Base-by-base conservation (phyloP, 2,329 filamentous ascomycete genomes). In the Dactylella cylindrospora region DNA sequence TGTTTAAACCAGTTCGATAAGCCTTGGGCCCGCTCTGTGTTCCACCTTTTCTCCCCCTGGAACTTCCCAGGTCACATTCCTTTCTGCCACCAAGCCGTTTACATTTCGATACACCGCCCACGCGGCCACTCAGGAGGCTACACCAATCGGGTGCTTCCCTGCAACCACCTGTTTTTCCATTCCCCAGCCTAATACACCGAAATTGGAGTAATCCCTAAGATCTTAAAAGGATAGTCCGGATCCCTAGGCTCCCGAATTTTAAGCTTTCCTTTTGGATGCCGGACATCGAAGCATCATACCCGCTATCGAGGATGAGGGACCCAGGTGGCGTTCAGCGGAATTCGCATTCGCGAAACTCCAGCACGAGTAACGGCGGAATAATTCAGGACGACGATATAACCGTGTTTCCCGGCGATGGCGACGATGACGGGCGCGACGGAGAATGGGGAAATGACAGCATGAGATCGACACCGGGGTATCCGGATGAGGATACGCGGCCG, bases 401-500 rank as follows among this genome's bases (percentile, higher is more conserved):
- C 2, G 70, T 70, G 69, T 70, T 72, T 38, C 64, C 67, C n/a
- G 25, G 49, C 4, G 61, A 33, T 9, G 40, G 22, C 25, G 25
- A 47, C 4, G 61, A 33, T 9, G 40, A 20, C 25, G 67, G 65
- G 25, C 20, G 36, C 36, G 15, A 35, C 19, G 29, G 25, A 26
- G 40, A 33, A 25, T 46, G 44, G 36, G 50, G 46, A 3, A 44
- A 54, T 12, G 40, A 28, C 5, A 36, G 17, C 15, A 22, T 43
- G 20, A 43, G 49, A 62, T 73, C 72, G 54, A 66, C 67, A 15
- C 76, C 81, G 50, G 78, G 81, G 54, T 95, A 94, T 72, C 78
- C 79, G 2, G 89, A 87, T 64, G 89, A 97, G 72, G 93, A 98
- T 73, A 87, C 84, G 19, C 80, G 91, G n/a, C 81, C 86, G 51